Conservation (phyloP, 169 alveolate genomes). For the Plasmodium gonderi region DNA sequence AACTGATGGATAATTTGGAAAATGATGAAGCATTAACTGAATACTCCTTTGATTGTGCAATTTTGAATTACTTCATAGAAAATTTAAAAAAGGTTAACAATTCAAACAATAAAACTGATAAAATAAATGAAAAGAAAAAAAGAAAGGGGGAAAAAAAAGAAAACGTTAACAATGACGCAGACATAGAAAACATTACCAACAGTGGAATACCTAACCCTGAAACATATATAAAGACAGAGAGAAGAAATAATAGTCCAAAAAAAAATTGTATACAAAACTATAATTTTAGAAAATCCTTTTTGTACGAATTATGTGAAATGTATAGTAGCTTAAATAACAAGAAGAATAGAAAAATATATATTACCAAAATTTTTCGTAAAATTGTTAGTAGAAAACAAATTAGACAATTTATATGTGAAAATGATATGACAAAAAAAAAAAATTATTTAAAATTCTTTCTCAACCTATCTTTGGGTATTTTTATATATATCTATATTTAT, state of each 20-base stretch:
- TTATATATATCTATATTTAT: constrained; percentile 46
- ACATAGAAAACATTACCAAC: background rate
- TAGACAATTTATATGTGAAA: constrained; percentile 68
- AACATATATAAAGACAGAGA: background rate
- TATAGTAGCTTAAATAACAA: constrained; percentile 11
- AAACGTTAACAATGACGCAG: background rate
- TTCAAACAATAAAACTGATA: background rate
- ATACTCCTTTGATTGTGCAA: constrained; percentile 18
- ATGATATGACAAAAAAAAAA: constrained; percentile 37
- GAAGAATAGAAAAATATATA: constrained; percentile 39
- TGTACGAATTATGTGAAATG: constrained; percentile 54
- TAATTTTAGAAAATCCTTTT: constrained; percentile 30
- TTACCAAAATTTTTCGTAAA: constrained; percentile 70
- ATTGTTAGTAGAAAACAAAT: constrained; percentile 42
- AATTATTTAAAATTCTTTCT: constrained; percentile 52
- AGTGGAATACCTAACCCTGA: background rate
- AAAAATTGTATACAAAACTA: background rate
- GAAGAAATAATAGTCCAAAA: background rate
- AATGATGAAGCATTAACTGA: background rate
- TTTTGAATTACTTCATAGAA: constrained; percentile 29
- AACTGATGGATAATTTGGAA: background rate
- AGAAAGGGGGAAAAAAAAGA: background rate
- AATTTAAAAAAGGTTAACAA: constrained; percentile 13
- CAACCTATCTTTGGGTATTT: constrained; percentile 64
- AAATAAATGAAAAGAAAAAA: background rate